Evolutionary conservation across 371 early-diverging fungal species (phyloP), one percentile per base, ranked within the genome.

Genomic region (Apophysomyces sp.): DNA sequence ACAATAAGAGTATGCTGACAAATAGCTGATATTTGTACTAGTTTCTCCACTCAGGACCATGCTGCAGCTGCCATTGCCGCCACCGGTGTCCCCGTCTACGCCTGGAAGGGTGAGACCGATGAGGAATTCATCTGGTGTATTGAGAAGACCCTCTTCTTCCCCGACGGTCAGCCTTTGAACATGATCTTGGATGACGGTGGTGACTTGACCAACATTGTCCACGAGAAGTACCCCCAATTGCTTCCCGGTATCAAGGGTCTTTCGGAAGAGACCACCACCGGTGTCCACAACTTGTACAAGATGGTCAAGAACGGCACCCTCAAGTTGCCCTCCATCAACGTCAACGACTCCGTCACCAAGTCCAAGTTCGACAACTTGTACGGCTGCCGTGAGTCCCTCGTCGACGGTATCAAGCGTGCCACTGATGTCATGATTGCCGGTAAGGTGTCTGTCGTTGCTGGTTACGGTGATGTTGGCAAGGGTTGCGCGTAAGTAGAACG

Each of bases 341-440:
- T 98, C 78, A 98, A 98, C 88, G 97, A 97, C 88, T 96, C 97
- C 34, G 98, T 98, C 69, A 98, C 98, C 84, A 98, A 98, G 90
- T 92, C 93, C 88, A 98, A 98, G 89, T 97, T 97, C 79, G 97
- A 98, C 84, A 98, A 98, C 91, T 81, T 98, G 69, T 98, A 98
- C 86, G 98, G 97, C 67, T 98, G 98, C 90, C 94, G 98, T 82
- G 98, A 98, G 86, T 96, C 97, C 58, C 88, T 98, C 71, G 93
- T 97, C 65, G 98, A 98, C 85, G 98, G 98, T 74, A 97, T 97
- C 89, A 98, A 98, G 92, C 91, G 98, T 76, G 98, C 97, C 74
- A 98, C 98, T 72, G 98, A 97, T 80, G 96, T 96, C 68, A 97
- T 97, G 98, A 98, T 98, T 75, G 98, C 98, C 71, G 98, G 98